phyloP scores from a whole-genome alignment of 768 basidiomycete species.

The Macrolepiota albuminosa region DNA sequence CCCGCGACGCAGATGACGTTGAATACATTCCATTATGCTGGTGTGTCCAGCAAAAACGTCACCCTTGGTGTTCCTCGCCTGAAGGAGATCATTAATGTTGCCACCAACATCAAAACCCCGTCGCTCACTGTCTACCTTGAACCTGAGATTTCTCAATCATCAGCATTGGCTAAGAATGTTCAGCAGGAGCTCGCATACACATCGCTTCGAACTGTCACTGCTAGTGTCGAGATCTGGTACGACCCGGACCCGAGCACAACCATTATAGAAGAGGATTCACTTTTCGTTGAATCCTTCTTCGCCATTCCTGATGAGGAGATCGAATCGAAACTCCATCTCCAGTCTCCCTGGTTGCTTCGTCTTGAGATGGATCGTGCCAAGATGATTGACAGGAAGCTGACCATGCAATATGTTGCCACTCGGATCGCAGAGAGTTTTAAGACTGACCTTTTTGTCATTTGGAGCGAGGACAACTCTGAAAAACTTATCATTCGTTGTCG shows the following conservation, averaged over 20 bases:
- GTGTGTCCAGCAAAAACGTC: conserved; percentile 99
- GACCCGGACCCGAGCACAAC: conserved; percentile 91
- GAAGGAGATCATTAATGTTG: conserved; percentile 99
- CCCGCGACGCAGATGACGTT: conserved; percentile 99
- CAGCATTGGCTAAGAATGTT: conserved; percentile 73
- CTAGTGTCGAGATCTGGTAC: conserved; percentile 96
- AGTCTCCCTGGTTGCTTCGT: conserved; percentile 97
- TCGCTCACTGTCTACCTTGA: conserved; percentile 90
- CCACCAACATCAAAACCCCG: conserved; percentile 97
- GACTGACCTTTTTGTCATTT: conserved; percentile 94
- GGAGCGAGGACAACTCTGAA: conserved; percentile 98
- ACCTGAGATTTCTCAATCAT: conserved; percentile 58
- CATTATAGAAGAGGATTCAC: conserved; percentile 91
- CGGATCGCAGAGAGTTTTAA: conserved; percentile 94
- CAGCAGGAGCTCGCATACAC: conserved; percentile 94
- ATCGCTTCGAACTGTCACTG: conserved; percentile 88
- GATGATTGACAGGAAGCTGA: conserved; percentile 96
- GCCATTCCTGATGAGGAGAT: conserved; percentile 98
- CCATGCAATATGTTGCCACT: conserved; percentile 91
- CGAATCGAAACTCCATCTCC: conserved; percentile 82
- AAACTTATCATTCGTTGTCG: conserved; percentile 97
- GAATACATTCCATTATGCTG: conserved; percentile 99
- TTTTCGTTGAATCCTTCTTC: conserved; percentile 99
- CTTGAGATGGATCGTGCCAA: conserved; percentile 94
- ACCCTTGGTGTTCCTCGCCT: conserved; percentile 98